phyloP scores from a whole-genome alignment of 208 protist genomes.

The Leishmania tropica region DNA sequence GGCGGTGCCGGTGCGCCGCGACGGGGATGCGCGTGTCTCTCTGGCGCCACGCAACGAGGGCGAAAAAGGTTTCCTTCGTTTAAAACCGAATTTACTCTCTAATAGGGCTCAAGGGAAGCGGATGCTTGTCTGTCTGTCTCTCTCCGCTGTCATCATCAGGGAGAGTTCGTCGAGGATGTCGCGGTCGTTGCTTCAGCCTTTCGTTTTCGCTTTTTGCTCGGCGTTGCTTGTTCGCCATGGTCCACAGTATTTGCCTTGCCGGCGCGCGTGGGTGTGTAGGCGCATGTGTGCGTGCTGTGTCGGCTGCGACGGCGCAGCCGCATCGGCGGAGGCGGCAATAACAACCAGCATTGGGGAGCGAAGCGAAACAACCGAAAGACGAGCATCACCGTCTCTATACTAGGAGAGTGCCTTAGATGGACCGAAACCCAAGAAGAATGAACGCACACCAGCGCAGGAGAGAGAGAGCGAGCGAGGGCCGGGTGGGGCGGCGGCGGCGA shows the following conservation, averaged over 20 bases:
- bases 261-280: neutral
- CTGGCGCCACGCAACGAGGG: too few relatives aligned
- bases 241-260: neutral
- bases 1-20: neutral
- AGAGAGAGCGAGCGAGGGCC: neutral
- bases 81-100: too few relatives aligned
- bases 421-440: neutral
- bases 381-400: slow-evolving; percentile 3
- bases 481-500: neutral
- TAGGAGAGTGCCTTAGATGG: neutral
- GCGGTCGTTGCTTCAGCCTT: neutral
- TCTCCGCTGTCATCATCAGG: neutral
- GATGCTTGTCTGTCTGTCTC: neutral
- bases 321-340: neutral
- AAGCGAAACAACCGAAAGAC: neutral
- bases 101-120: neutral
- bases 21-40: too few relatives aligned
- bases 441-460: neutral
- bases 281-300: neutral
- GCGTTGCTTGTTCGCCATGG: neutral
- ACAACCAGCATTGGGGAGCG: too few relatives aligned
- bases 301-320: neutral
- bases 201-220: neutral
- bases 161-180: slow-evolving; percentile 2
- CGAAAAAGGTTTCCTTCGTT: too few relatives aligned